Percentiles rank a stretch among this genome's conserved stretches.
These are phyloP conservation scores for Prinsepia uniflora DNA, from an alignment of 306 rosid genomes.

Conservation along the genomic window DNA sequence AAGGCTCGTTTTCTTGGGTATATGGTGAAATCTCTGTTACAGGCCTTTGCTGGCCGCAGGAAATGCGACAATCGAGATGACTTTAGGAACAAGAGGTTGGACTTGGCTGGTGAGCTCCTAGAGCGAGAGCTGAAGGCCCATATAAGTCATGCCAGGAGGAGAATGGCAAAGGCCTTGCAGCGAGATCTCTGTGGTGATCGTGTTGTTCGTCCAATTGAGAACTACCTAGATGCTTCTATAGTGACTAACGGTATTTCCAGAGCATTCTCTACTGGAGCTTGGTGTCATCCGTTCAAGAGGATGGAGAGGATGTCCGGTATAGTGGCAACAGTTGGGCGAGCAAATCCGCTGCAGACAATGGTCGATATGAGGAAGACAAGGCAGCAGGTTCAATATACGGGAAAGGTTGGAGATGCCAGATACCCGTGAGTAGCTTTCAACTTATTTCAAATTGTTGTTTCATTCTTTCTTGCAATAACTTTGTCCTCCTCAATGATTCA, in stretches of 20 bases:
- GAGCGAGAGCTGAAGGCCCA: slow-evolving; percentile 89
- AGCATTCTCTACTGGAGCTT: slow-evolving; percentile 97
- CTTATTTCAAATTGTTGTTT: slow-evolving; percentile 13
- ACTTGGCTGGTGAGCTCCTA: slow-evolving; percentile 80
- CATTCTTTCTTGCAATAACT: slow-evolving; percentile 1
- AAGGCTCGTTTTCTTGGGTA: slow-evolving; percentile 82
- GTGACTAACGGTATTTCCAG: slow-evolving; percentile 88
- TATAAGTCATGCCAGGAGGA: slow-evolving; percentile 72
- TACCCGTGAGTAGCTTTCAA: slow-evolving; percentile 74
- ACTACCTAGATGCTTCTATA: slow-evolving; percentile 87
- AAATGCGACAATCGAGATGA: slow-evolving; percentile 85
- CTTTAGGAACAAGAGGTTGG: slow-evolving; percentile 84
- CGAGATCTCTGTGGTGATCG: slow-evolving; percentile 85
- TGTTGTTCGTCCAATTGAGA: slow-evolving; percentile 58
- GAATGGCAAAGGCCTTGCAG: slow-evolving; percentile 77
- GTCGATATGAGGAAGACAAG: slow-evolving; percentile 88
- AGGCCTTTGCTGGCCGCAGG: slow-evolving; percentile 64
- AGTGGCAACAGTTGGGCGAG: slow-evolving; percentile 77
- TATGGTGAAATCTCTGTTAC: slow-evolving; percentile 88
- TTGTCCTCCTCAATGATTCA: background rate
- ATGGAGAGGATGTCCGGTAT: slow-evolving; percentile 91
- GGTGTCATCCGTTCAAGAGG: slow-evolving; percentile 89
- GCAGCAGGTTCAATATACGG: slow-evolving; percentile 89
- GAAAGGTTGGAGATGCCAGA: slow-evolving; percentile 98
- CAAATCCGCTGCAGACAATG: slow-evolving; percentile 87